phyloP scores from a whole-genome alignment of 495 filamentous ascomycete genomes.

The Glarea lozoyensis region DNA sequence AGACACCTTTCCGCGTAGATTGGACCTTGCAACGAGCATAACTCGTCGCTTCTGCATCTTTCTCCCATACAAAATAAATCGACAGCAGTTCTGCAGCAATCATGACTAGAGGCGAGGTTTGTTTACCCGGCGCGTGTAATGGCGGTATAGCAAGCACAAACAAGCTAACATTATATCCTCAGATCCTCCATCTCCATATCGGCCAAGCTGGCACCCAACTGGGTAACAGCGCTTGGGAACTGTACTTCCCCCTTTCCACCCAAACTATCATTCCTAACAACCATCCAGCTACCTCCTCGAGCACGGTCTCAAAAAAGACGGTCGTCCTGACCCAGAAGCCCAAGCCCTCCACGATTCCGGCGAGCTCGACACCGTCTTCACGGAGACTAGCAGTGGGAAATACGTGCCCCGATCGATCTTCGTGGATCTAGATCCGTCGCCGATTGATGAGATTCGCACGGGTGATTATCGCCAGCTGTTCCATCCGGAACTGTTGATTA shows the following conservation, averaged over 20 bases:
- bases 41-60: constrained; percentile 3
- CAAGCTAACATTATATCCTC: neutral
- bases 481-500: constrained; percentile 81
- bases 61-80: neutral
- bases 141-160: constrained; percentile 2
- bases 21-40: neutral
- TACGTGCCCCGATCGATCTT: constrained; percentile 87
- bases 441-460: constrained; percentile 86
- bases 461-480: constrained; percentile 78
- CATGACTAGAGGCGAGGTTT: constrained; percentile 13
- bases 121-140: constrained; percentile 1
- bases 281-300: constrained; percentile 84
- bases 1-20: neutral
- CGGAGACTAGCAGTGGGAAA: constrained; percentile 78
- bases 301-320: constrained; percentile 77
- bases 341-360: constrained; percentile 54
- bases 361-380: constrained; percentile 87
- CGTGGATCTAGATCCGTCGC: constrained; percentile 81
- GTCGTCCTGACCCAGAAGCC: constrained; percentile 53
- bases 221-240: constrained; percentile 90
- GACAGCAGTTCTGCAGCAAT: too few species aligned
- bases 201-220: constrained; percentile 92
- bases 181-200: constrained; percentile 81
- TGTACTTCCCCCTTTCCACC: too few species aligned
- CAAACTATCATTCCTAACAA: too few species aligned